Conservation (phyloP, 2,329 filamentous ascomycete species). For the Colletotrichum somersetense region DNA sequence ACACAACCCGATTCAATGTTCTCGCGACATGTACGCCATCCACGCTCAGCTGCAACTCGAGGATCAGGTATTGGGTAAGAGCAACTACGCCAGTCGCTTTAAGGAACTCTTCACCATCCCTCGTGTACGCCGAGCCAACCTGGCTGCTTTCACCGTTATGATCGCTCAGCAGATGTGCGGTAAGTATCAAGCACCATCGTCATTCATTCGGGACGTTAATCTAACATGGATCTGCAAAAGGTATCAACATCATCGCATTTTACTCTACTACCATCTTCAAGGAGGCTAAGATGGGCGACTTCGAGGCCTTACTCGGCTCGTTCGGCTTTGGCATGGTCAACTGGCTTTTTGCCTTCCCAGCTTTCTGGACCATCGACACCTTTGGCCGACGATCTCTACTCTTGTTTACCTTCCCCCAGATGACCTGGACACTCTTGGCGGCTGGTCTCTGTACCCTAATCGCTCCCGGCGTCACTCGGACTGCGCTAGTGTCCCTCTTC, state of each 20-base stretch:
- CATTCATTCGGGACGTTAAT: not conserved
- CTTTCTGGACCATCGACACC: conserved; percentile 64
- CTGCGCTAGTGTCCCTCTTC: conserved; percentile 64
- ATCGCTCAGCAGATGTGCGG: conserved; percentile 79
- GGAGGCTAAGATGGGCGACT: conserved; percentile 67
- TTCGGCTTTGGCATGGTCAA: conserved; percentile 68
- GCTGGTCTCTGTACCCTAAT: conserved; percentile 69
- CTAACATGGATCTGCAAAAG: conserved; percentile 43
- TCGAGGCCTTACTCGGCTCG: conserved; percentile 64
- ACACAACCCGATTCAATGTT: conserved; percentile 68
- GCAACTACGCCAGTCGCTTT: conserved; percentile 73
- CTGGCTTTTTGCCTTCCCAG: conserved; percentile 70
- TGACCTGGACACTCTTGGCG: conserved; percentile 70
- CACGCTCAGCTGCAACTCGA: conserved; percentile 75
- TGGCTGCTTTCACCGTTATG: conserved; percentile 85
- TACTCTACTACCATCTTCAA: conserved; percentile 76
- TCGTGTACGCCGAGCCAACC: conserved; percentile 77
- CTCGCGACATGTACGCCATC: conserved; percentile 73
- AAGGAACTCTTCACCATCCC: conserved; percentile 77
- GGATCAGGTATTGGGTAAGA: conserved; percentile 60
- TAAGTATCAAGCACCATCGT: conserved; percentile 37
- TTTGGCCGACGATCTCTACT: conserved; percentile 67
- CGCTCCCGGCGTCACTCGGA: conserved; percentile 42
- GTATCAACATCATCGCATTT: conserved; percentile 81
- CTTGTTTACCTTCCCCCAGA: conserved; percentile 70